Evolutionary conservation across 2,329 filamentous ascomycete genomes (phyloP).

Genomic region (Penicillium sp.): DNA sequence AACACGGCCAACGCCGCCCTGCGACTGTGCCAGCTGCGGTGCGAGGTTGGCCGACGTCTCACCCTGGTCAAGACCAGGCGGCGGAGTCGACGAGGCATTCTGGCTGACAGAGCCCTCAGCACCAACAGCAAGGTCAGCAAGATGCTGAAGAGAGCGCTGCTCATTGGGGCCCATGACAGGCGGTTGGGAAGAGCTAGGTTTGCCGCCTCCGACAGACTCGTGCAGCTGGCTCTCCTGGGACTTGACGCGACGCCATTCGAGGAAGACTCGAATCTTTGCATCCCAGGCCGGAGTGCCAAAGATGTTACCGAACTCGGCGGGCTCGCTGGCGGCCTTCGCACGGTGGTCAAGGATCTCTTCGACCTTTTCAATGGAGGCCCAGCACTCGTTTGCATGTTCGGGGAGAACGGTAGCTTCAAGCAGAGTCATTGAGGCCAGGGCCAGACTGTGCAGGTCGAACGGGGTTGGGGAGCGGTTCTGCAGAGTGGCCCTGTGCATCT

Average conservation of each 20-base stretch:
- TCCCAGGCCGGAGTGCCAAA: slow-evolving; percentile 41
- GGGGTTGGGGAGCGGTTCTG: slow-evolving; percentile 34
- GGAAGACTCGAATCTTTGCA: slow-evolving; percentile 38
- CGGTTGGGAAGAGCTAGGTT: slow-evolving; percentile 22
- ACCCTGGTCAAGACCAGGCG: slow-evolving; percentile 25
- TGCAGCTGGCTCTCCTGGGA: slow-evolving; percentile 32
- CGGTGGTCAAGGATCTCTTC: slow-evolving; percentile 48
- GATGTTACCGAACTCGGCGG: slow-evolving; percentile 37
- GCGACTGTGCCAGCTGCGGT: slow-evolving; percentile 24
- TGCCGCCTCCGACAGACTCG: slow-evolving; percentile 18
- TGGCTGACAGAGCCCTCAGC: slow-evolving; percentile 38
- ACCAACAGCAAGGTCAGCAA: slow-evolving; percentile 43
- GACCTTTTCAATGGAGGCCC: slow-evolving; percentile 47
- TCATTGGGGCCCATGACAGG: slow-evolving; percentile 41
- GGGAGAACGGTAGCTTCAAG: slow-evolving; percentile 42
- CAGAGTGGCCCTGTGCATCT: slow-evolving; percentile 35
- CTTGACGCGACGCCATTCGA: slow-evolving; percentile 38
- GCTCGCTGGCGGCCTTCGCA: slow-evolving; percentile 28
- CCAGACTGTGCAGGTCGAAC: slow-evolving; percentile 41
- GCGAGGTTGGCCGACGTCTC: slow-evolving; percentile 27
- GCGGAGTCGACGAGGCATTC: slow-evolving; percentile 28
- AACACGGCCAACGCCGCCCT: slow-evolving; percentile 23
- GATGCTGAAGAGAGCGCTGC: slow-evolving; percentile 43
- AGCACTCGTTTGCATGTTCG: slow-evolving; percentile 37
- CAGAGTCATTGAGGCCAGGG: slow-evolving; percentile 41